Evolutionary conservation across 345 rosid species (phyloP).

Genomic region (Pelargonium nanum): DNA sequence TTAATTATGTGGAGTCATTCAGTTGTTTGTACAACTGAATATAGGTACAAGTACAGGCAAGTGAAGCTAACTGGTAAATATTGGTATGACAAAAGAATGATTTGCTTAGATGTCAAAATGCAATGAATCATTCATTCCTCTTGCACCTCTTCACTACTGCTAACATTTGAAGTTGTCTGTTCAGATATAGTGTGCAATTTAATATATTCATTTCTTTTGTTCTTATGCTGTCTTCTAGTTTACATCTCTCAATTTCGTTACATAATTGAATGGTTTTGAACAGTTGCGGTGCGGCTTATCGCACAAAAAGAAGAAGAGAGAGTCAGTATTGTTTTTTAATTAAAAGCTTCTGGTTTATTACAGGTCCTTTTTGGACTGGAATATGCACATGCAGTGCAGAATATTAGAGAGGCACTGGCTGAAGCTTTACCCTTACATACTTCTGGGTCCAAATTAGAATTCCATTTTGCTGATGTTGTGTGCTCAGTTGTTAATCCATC

Average conservation of each 20-base stretch:
- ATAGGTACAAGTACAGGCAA: no score
- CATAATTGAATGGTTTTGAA: not conserved
- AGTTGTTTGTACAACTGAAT: no score
- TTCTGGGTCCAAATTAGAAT: slow-evolving; percentile 15
- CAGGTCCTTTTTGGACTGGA: slow-evolving; percentile 92
- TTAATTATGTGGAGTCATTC: no score
- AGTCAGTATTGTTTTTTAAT: no score
- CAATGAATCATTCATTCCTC: not conserved
- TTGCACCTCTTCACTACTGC: not conserved
- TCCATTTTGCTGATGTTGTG: slow-evolving; percentile 45
- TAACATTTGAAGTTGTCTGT: not conserved
- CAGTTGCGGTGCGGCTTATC: not conserved
- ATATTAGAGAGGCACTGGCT: slow-evolving; percentile 33
- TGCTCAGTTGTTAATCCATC: slow-evolving; percentile 45
- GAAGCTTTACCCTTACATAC: slow-evolving; percentile 21
- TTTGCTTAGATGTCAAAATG: not conserved
- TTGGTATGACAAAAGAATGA: no score
- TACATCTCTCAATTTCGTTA: not conserved
- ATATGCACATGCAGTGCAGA: slow-evolving; percentile 49
- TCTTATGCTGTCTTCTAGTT: no score
- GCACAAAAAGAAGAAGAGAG: no score
- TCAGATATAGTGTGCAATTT: no score
- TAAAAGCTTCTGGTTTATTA: slow-evolving; percentile 3
- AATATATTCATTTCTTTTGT: no score
- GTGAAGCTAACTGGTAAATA: no score